Percentiles rank a stretch among this genome's conserved stretches.
Evolutionary conservation across 1,139 yeast species (phyloP).

Genomic region (Yamadazyma taylorii): DNA sequence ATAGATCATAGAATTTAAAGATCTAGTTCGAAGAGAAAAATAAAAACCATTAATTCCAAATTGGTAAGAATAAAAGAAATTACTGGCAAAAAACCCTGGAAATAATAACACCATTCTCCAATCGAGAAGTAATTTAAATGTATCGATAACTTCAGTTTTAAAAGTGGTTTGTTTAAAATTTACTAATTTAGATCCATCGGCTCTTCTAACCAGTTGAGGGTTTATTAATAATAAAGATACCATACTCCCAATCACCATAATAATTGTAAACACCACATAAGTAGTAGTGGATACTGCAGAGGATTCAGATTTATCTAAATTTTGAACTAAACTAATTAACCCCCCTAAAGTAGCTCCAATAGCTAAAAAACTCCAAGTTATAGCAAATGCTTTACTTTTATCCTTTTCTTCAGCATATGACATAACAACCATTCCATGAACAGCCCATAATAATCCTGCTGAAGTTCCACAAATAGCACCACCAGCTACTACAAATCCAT

Average conservation of each 20-base stretch:
- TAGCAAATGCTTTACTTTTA: slow-evolving; percentile 53
- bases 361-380: slow-evolving; percentile 62
- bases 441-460: slow-evolving; percentile 54
- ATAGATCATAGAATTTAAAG: slow-evolving; percentile 57
- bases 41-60: slow-evolving; percentile 55
- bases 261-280: slow-evolving; percentile 53
- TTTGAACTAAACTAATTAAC: slow-evolving; percentile 54
- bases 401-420: slow-evolving; percentile 52
- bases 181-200: slow-evolving; percentile 52
- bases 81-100: slow-evolving; percentile 60
- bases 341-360: slow-evolving; percentile 61
- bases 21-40: slow-evolving; percentile 57
- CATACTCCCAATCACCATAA: slow-evolving; percentile 50
- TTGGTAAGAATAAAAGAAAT: slow-evolving; percentile 66
- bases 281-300: slow-evolving; percentile 50
- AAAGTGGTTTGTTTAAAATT: slow-evolving; percentile 28
- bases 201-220: slow-evolving; percentile 45
- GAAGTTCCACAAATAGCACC: slow-evolving; percentile 60
- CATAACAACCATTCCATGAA: slow-evolving; percentile 58
- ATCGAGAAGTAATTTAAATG: slow-evolving; percentile 33
- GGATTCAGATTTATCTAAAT: slow-evolving; percentile 33
- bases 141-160: slow-evolving; percentile 37
- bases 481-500: slow-evolving; percentile 55
- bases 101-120: slow-evolving; percentile 42
- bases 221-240: slow-evolving; percentile 49